phyloP scores from a whole-genome alignment of 176 grass and related monocot genomes.

The Cenchrus purpureus region DNA sequence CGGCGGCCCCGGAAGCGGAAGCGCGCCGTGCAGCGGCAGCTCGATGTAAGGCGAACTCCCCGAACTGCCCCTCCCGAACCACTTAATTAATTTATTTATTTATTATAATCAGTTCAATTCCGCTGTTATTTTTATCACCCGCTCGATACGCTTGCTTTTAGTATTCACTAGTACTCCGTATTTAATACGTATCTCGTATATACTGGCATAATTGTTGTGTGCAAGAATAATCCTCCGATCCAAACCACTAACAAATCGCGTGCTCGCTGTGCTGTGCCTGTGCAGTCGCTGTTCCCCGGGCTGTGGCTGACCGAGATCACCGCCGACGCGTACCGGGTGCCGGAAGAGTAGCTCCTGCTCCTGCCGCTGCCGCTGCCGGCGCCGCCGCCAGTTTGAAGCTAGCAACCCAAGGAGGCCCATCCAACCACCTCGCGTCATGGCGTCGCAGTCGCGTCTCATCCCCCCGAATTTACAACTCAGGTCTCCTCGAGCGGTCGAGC shows the following conservation, averaged over 20 bases:
- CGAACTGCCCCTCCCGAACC: slow-evolving; percentile 30
- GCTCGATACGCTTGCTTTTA: slow-evolving; percentile 17
- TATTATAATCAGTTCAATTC: neutral
- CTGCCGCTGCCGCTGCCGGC: neutral
- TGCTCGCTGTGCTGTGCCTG: neutral
- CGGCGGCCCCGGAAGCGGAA: slow-evolving; percentile 88
- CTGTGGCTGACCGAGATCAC: slow-evolving; percentile 77
- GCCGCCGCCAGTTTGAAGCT: slow-evolving; percentile 17
- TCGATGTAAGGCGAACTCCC: slow-evolving; percentile 78
- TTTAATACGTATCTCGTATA: neutral
- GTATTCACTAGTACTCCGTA: no score
- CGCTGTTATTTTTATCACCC: neutral
- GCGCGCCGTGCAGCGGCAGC: slow-evolving; percentile 69
- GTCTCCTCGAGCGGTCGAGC: neutral
- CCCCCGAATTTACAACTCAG: slow-evolving; percentile 11
- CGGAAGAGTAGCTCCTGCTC: slow-evolving; percentile 34
- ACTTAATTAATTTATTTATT: neutral
- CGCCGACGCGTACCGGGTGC: slow-evolving; percentile 71
- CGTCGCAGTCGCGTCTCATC: slow-evolving; percentile 12
- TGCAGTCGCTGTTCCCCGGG: slow-evolving; percentile 73
- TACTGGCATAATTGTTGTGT: slow-evolving; percentile 39
- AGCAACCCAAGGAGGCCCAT: neutral
- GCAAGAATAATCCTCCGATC: slow-evolving; percentile 35
- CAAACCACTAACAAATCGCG: neutral
- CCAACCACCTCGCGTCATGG: slow-evolving; percentile 8